Evolutionary conservation across 768 basidiomycete species (phyloP).

Genomic region (Mycena metata): DNA sequence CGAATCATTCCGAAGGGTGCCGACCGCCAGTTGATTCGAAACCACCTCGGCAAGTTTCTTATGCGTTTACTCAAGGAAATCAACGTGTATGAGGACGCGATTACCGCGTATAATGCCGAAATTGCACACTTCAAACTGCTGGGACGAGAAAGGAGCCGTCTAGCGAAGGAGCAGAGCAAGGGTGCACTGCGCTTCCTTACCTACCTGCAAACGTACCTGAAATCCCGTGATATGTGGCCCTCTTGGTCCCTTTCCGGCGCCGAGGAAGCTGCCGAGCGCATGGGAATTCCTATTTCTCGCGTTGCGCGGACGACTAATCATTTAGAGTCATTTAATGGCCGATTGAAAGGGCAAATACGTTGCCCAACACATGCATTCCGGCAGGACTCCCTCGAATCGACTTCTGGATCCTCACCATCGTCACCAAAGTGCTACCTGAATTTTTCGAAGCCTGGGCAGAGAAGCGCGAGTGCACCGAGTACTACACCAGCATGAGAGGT

Average conservation of each 20-base stretch:
- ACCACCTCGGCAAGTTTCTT: constrained; percentile 37
- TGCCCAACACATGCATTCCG: constrained; percentile 3
- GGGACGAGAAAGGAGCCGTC: constrained; percentile 1
- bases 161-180: constrained; percentile 34
- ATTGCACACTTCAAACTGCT: constrained; percentile 35
- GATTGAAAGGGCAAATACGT: background rate
- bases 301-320: constrained; percentile 51
- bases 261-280: constrained; percentile 40
- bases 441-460: constrained; percentile 5
- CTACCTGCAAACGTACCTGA: constrained; percentile 39
- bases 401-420: background rate
- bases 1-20: constrained; percentile 44
- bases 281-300: constrained; percentile 39
- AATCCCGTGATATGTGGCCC: constrained; percentile 40
- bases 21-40: constrained; percentile 34
- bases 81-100: too few relatives aligned
- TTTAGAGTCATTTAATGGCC: constrained; percentile 52
- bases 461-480: background rate
- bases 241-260: constrained; percentile 48
- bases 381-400: constrained; percentile 10
- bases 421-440: background rate
- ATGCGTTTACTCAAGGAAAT: constrained; percentile 29
- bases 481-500: background rate
- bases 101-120: constrained; percentile 35
- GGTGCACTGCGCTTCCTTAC: constrained; percentile 40